Evolutionary conservation across 257 asterid genomes (phyloP), one percentile per base, ranked within the genome.

Genomic region (Solanum pimpinellifolium): DNA sequence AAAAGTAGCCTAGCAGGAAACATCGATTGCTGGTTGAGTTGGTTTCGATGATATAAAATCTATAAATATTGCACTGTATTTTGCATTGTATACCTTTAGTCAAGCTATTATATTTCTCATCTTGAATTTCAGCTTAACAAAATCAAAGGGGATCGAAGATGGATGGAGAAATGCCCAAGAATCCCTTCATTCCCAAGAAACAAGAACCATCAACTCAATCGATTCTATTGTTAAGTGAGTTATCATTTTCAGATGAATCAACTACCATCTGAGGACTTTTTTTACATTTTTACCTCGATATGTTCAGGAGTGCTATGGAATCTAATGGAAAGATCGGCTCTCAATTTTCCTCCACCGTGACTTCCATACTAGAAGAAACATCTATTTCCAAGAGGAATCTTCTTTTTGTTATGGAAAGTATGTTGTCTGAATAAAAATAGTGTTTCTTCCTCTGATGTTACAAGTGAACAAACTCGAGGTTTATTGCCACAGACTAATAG

Each of bases 211-310:
- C 56, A 90, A 87, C 44, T 90, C 91, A 4, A 77, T 89, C 11
- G 91, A 89, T 82, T 87, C 85, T 59, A 85, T 90, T n/a, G 60
- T 92, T 68, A 86, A 90, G 94, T 92, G 88, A 86, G 92, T 18
- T 21, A 47, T 72, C 68, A 72, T 49, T 73, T 73, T 52, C 23
- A 52, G 75, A 44, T 69, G 83, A 47, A 86, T 70, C 83, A 16
- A 62, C 21, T 80, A 80, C n/a, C 52, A 47, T 29, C 78, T 90
- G 87, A 70, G 31, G 9, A 1, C 29, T 16, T 23, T 60, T 73
- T 85, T 44, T 42, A 11, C 72, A 59, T 59, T 39, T 70, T 73
- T 20, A 42, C 41, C 68, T 81, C n/a, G 65, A 33, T 83, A 62
- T 33, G 80, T 88, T 62, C 86, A 92, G 94, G 92, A 80, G 86